Conservation (phyloP, 495 filamentous ascomycete species). For the Delitschia confertaspora region DNA sequence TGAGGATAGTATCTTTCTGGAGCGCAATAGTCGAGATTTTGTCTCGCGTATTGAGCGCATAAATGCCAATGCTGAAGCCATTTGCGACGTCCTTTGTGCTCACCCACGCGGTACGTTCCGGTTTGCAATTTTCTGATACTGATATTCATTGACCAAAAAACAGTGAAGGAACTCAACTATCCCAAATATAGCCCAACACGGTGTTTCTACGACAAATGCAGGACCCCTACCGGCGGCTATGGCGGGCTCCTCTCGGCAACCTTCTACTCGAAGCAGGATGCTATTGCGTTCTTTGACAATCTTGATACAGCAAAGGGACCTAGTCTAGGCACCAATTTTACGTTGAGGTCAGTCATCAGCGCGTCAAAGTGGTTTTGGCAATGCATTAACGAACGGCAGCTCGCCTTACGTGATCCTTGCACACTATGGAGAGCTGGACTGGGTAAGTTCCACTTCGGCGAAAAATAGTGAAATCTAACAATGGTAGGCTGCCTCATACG, state of each 20-base stretch:
- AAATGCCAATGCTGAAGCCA: conserved; percentile 76
- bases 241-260: conserved; percentile 81
- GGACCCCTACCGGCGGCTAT: conserved; percentile 71
- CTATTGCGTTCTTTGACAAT: conserved; percentile 74
- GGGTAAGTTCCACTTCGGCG: conserved; percentile 44
- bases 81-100: conserved; percentile 58
- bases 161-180: conserved; percentile 78
- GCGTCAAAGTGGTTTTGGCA: background rate
- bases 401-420: conserved; percentile 87
- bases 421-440: conserved; percentile 86
- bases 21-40: conserved; percentile 93
- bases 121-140: conserved; percentile 2
- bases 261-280: conserved; percentile 60
- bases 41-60: conserved; percentile 71
- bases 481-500: conserved; percentile 59
- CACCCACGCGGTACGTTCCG: conserved; percentile 43
- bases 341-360: conserved; percentile 49
- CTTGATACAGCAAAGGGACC: conserved; percentile 87
- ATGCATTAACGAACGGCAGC: conserved; percentile 30
- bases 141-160: conserved; percentile 5
- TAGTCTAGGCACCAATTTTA: conserved; percentile 95
- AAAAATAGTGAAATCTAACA: conserved; percentile 6
- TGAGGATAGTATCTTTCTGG: conserved; percentile 88
- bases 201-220: conserved; percentile 66
- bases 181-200: conserved; percentile 67